Percentiles rank a stretch among this genome's conserved stretches.
phyloP scores from a whole-genome alignment of 441 rosid species.

The Viola pubescens region DNA sequence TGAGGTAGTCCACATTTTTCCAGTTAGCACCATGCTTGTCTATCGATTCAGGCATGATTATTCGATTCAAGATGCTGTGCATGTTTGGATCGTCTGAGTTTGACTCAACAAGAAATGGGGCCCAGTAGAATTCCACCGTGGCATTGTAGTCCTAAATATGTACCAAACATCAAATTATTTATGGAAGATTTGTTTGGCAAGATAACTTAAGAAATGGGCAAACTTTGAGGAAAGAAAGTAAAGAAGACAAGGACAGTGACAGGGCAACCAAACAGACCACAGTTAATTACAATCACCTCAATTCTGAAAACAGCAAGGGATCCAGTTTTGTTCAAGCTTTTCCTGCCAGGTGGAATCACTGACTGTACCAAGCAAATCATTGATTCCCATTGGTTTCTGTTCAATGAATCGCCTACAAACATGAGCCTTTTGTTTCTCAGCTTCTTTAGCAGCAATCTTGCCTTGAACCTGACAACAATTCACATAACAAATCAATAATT shows the following conservation, averaged over 20 bases:
- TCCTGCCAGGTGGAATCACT: conserved; percentile 51
- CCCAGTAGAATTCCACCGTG: conserved; percentile 93
- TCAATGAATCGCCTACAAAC: conserved; percentile 92
- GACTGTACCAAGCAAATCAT: conserved; percentile 92
- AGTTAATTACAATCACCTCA: conserved; percentile 32
- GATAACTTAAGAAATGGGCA: background rate
- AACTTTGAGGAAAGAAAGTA: background rate
- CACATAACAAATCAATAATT: background rate
- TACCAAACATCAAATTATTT: background rate
- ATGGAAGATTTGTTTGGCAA: background rate
- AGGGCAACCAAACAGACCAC: background rate
- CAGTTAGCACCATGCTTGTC: conserved; percentile 66
- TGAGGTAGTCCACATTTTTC: conserved; percentile 69
- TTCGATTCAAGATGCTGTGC: conserved; percentile 81
- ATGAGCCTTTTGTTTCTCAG: conserved; percentile 90
- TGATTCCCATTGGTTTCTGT: conserved; percentile 94
- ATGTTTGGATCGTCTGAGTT: conserved; percentile 78
- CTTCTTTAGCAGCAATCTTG: conserved; percentile 59
- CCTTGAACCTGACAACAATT: conserved; percentile 47
- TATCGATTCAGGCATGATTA: conserved; percentile 89
- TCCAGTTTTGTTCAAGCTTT: conserved; percentile 66
- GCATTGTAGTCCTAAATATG: conserved; percentile 68
- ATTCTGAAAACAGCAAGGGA: conserved; percentile 57
- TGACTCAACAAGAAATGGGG: conserved; percentile 84
- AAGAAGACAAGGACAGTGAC: background rate